phyloP scores from a whole-genome alignment of 306 rosid species.

The Aeschynomene evenia region DNA sequence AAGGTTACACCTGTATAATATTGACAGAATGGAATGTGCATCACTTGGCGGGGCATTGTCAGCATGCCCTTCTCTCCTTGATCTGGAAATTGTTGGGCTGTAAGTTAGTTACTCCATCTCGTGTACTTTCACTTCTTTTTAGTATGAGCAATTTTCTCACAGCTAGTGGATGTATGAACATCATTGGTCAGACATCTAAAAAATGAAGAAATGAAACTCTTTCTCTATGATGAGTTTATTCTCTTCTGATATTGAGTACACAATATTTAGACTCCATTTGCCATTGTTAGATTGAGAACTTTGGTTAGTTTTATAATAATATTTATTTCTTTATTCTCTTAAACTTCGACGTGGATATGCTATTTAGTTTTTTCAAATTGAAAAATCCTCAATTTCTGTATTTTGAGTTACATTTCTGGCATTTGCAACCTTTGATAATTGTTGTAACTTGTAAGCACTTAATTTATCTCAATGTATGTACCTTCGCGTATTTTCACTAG shows the following conservation, averaged over 20 bases:
- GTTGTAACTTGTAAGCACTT: not conserved
- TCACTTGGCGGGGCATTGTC: slow-evolving; percentile 77
- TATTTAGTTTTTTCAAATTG: not conserved
- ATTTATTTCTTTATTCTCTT: slow-evolving; percentile 12
- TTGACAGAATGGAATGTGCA: slow-evolving; percentile 84
- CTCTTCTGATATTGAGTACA: slow-evolving; percentile 2
- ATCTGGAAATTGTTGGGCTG: slow-evolving; percentile 97
- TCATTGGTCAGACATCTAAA: not conserved
- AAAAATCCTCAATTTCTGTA: not conserved
- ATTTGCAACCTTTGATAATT: not conserved
- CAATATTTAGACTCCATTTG: slow-evolving; percentile 5
- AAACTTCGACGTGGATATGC: not conserved
- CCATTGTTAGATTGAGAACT: slow-evolving; percentile 14
- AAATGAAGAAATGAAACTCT: not conserved
- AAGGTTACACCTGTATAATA: slow-evolving; percentile 83
- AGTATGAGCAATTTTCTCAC: slow-evolving; percentile 11
- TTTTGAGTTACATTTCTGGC: not conserved
- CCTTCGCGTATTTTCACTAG: slow-evolving; percentile 20
- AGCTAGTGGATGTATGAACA: slow-evolving; percentile 8
- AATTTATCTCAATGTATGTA: not conserved
- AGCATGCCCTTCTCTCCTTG: slow-evolving; percentile 88
- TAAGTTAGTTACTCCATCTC: slow-evolving; percentile 47
- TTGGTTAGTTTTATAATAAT: slow-evolving; percentile 12
- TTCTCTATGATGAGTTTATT: not conserved
- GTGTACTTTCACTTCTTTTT: slow-evolving; percentile 21